phyloP scores from a whole-genome alignment of 2,329 filamentous ascomycete species.

The Trichophyton benhamiae region DNA sequence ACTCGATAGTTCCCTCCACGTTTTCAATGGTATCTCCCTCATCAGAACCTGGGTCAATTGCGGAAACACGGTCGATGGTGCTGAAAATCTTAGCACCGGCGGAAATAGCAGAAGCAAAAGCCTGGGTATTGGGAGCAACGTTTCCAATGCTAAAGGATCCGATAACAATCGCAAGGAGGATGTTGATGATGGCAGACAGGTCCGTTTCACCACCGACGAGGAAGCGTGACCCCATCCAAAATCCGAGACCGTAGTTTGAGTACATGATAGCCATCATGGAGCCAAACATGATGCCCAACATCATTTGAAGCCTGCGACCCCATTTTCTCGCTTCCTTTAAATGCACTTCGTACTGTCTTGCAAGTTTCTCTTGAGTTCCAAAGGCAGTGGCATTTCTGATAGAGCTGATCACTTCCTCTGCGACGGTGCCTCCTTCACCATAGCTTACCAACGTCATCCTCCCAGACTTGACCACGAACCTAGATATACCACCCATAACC shows the following conservation, averaged over 20 bases:
- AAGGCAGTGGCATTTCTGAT: conserved; percentile 88
- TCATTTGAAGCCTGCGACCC: conserved; percentile 63
- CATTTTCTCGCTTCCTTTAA: conserved; percentile 59
- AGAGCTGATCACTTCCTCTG: conserved; percentile 88
- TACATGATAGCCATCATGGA: conserved; percentile 75
- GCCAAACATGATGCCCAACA: conserved; percentile 66
- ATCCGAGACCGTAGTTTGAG: conserved; percentile 73
- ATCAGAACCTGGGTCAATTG: conserved; percentile 62
- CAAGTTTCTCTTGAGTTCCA: conserved; percentile 84
- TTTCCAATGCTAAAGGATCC: conserved; percentile 86
- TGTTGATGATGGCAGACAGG: conserved; percentile 67
- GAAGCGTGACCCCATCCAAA: conserved; percentile 76
- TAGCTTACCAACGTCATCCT: conserved; percentile 68
- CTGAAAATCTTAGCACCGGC: conserved; percentile 86
- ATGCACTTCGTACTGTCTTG: conserved; percentile 69
- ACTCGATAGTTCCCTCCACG: conserved; percentile 65
- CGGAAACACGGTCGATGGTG: conserved; percentile 80
- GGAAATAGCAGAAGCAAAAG: conserved; percentile 70
- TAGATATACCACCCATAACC: conserved; percentile 61
- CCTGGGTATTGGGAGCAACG: conserved; percentile 71
- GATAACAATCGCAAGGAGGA: conserved; percentile 83
- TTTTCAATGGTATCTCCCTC: conserved; percentile 60
- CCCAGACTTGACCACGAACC: conserved; percentile 67
- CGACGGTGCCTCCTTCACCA: conserved; percentile 71
- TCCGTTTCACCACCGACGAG: conserved; percentile 53